Percentiles rank a stretch among this genome's conserved stretches.
These are phyloP conservation scores for Backusella tarrabulga DNA, from an alignment of 192 early-diverging fungal genomes.

Conservation along the genomic window DNA sequence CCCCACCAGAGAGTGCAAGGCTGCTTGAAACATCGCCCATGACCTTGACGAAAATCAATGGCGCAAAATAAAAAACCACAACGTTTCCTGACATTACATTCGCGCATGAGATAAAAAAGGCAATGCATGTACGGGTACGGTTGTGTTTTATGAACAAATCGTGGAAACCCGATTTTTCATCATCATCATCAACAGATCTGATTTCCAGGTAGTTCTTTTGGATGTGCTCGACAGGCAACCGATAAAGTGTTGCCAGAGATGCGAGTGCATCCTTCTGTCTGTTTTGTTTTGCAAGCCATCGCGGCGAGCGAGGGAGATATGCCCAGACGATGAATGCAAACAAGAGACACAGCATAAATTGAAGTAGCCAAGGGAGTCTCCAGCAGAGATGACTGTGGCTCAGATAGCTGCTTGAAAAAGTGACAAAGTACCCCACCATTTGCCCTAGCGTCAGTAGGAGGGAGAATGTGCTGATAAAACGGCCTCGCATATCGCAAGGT, in stretches of 20 bases:
- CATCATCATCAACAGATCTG: slow-evolving; percentile 34
- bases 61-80: slow-evolving; percentile 55
- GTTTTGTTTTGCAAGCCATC: slow-evolving; percentile 73
- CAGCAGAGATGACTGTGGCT: slow-evolving; percentile 44
- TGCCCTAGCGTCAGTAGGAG: slow-evolving; percentile 86
- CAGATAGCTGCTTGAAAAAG: slow-evolving; percentile 39
- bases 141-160: slow-evolving; percentile 56
- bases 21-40: slow-evolving; percentile 14
- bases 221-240: slow-evolving; percentile 35
- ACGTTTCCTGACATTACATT: slow-evolving; percentile 81
- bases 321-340: slow-evolving; percentile 59
- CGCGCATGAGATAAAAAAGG: slow-evolving; percentile 65
- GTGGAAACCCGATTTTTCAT: slow-evolving; percentile 49
- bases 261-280: slow-evolving; percentile 61
- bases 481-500: slow-evolving; percentile 79
- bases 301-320: slow-evolving; percentile 72
- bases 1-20: slow-evolving; percentile 24
- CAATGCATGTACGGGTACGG: slow-evolving; percentile 58
- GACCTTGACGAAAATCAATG: slow-evolving; percentile 43
- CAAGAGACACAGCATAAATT: slow-evolving; percentile 60
- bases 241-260: slow-evolving; percentile 56
- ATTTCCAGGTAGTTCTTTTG: slow-evolving; percentile 64
- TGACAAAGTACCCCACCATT: slow-evolving; percentile 55
- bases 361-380: slow-evolving; percentile 68
- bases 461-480: slow-evolving; percentile 81